Conservation (phyloP, 179 eudicot species). For the Silene coronaria region DNA sequence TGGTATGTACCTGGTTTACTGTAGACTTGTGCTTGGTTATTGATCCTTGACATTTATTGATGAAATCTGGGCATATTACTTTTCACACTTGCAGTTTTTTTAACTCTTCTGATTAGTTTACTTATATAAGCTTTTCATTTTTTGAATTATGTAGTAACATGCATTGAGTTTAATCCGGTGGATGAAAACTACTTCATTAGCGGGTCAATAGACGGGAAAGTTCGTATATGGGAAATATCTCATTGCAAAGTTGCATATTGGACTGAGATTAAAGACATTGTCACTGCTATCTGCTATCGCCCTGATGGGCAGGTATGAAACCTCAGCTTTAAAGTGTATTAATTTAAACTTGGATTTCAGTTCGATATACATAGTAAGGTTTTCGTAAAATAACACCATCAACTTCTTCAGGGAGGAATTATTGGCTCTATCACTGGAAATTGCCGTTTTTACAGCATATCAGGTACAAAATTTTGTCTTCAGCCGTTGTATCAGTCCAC, state of each 20-base stretch:
- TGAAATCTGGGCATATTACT: not conserved
- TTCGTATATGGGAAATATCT: constrained; percentile 71
- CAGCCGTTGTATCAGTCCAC: not conserved
- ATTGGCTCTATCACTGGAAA: constrained; percentile 67
- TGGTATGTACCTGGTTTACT: constrained; percentile 37
- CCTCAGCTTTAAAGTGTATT: not conserved
- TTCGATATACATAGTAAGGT: not conserved
- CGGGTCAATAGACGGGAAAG: constrained; percentile 94
- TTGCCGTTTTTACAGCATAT: constrained; percentile 65
- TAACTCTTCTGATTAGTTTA: not conserved
- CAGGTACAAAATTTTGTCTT: constrained; percentile 41
- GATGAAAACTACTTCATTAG: constrained; percentile 78
- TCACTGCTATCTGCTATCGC: constrained; percentile 75
- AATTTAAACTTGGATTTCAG: not conserved
- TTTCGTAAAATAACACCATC: not conserved
- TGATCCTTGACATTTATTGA: not conserved
- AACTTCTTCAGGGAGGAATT: constrained; percentile 55
- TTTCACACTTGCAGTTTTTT: not conserved
- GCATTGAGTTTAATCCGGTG: constrained; percentile 71
- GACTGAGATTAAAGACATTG: constrained; percentile 72
- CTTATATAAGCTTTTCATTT: constrained; percentile 8
- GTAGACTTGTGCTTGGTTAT: not conserved
- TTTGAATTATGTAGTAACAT: constrained; percentile 59
- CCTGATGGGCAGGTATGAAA: constrained; percentile 73
- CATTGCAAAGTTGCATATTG: constrained; percentile 71